Conservation (phyloP, 257 asterid genomes). For the Galeopsis tetrahit region DNA sequence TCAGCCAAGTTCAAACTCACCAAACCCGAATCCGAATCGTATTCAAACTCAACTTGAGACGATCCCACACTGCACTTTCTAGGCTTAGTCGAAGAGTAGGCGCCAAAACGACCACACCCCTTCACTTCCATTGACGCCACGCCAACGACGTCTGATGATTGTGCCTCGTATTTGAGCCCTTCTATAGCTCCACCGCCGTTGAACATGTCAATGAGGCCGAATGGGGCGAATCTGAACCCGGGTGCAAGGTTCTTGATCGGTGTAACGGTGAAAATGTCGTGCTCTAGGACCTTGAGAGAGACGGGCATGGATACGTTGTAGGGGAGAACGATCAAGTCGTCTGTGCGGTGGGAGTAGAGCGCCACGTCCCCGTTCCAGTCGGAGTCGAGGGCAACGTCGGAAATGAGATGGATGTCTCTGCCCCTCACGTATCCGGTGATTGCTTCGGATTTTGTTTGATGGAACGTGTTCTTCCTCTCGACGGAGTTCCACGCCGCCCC, state of each 20-base stretch:
- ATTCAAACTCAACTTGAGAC: constrained; percentile 39
- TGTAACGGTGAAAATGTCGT: constrained; percentile 69
- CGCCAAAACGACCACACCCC: constrained; percentile 61
- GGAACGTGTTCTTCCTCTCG: constrained; percentile 80
- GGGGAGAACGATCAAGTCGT: constrained; percentile 52
- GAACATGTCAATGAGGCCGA: constrained; percentile 86
- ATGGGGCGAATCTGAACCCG: constrained; percentile 68
- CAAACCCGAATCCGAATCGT: constrained; percentile 42
- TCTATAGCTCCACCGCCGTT: constrained; percentile 84
- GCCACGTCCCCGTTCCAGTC: constrained; percentile 72
- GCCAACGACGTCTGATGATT: constrained; percentile 19
- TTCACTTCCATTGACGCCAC: constrained; percentile 43
- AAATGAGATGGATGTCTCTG: constrained; percentile 72
- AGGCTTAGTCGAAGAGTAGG: constrained; percentile 55
- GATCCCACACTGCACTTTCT: constrained; percentile 47
- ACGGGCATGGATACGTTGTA: constrained; percentile 61
- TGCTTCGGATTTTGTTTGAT: constrained; percentile 58
- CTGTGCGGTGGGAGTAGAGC: constrained; percentile 52
- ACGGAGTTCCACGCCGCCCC: constrained; percentile 86
- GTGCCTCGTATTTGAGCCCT: constrained; percentile 50
- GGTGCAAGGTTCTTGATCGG: constrained; percentile 61
- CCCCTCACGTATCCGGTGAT: constrained; percentile 71
- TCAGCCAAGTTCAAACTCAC: constrained; percentile 45
- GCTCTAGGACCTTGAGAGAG: constrained; percentile 81
- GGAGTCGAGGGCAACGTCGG: constrained; percentile 58